Base-by-base conservation (phyloP, 805 yeast species). In the Teunomyces gatunensis region DNA sequence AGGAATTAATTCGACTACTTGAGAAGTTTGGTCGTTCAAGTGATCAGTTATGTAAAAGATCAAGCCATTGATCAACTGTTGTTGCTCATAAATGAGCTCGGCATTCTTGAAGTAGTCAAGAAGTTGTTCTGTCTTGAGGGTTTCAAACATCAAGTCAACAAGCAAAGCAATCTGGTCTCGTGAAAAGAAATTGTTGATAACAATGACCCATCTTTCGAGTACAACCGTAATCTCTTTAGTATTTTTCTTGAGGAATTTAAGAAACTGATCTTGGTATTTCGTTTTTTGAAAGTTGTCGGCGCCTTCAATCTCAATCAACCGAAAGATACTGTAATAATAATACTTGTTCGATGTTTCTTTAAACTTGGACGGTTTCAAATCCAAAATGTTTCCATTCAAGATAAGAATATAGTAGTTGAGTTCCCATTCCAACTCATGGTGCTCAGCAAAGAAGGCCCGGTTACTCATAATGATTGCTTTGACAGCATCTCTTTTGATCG, bases 131-230 rank as follows among this genome's bases (percentile, higher is more conserved):
- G 40, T 21, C 7, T 32, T 23, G 12, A 56, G 18, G 27, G 28
- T 44, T 1, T 59, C 34, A 12, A 75, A 53, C 3, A 78, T 52
- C 0, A 54, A n/a, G 0, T 51, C 39, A 1, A 75, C 57, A 4
- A 80, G 37, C 2, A 30, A 3, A 1, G 54, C 39, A 4, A 78
- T 54, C 5, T 69, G 60, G 0, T 63, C 57, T 11, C 55, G 49
- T 0, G 61, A 34, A 53, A 77, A 69, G 40, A 64, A 52, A 5
- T 48, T 41, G 54, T 79, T 68, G 35, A 75, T 46, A 0, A 84
- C 49, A 0, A 83, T 76, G 34, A 74, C 56, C 89, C 89, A 85
- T 55, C 88, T 77, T 7, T 56, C 42, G 44, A 83, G 71, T 1
- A 63, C 44, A 11, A 49, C 46, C 1, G 44, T 45, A 7, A 49